Evolutionary conservation across 441 rosid genomes (phyloP).

Genomic region (Erysimum cheiri): DNA sequence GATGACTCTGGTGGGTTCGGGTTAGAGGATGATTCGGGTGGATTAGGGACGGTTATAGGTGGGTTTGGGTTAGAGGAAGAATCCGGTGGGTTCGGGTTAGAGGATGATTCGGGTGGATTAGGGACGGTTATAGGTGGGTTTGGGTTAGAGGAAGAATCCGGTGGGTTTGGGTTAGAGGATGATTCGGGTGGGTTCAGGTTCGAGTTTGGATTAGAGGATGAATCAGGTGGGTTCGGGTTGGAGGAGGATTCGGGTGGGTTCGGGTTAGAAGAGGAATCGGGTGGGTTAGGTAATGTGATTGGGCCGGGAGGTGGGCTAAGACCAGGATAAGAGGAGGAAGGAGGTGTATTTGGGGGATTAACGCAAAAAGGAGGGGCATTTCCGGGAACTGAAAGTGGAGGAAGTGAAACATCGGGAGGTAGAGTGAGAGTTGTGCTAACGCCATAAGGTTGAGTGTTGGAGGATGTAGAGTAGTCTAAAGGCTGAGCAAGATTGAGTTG

Average conservation of each 20-base stretch:
- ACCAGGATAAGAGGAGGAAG: conserved; percentile 45
- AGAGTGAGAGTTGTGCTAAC: conserved; percentile 67
- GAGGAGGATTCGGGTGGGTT: conserved; percentile 27
- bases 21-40: conserved; percentile 29
- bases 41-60: conserved; percentile 27
- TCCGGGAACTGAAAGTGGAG: conserved; percentile 58
- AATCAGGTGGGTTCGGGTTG: conserved; percentile 34
- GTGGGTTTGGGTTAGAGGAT: conserved; percentile 9
- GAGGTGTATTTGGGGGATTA: conserved; percentile 65
- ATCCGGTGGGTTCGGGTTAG: too few species aligned
- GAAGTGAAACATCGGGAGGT: conserved; percentile 66
- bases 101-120: not conserved
- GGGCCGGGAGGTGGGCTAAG: conserved; percentile 62
- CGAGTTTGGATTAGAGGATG: conserved; percentile 29
- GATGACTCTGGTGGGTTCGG: too few species aligned
- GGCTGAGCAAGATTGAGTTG: conserved; percentile 49
- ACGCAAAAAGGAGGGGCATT: conserved; percentile 69
- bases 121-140: conserved; percentile 34
- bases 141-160: conserved; percentile 14
- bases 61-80: conserved; percentile 17
- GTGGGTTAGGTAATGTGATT: conserved; percentile 47
- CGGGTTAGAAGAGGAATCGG: conserved; percentile 33
- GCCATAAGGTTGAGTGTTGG: conserved; percentile 54
- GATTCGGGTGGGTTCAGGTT: conserved; percentile 26
- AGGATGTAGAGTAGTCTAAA: conserved; percentile 46